A percentile compares a stretch with the other conserved stretches of the same genome.
Conservation (phyloP, 805 yeast species). For the Candida sonorensis region DNA sequence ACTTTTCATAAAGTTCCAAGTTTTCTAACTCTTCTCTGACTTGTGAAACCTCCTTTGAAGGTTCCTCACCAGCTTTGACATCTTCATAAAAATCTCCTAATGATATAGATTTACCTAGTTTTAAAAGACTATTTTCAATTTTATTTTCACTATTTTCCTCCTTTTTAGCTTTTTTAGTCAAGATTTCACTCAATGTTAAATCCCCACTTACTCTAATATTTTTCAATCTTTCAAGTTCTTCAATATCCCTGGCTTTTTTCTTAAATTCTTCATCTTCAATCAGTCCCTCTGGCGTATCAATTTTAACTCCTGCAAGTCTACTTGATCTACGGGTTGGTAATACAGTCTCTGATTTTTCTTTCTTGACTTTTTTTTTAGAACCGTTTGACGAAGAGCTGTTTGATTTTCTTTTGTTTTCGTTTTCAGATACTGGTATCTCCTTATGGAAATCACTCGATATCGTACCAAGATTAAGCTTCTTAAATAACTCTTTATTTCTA, state of each 20-base stretch:
- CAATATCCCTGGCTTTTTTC: conserved; percentile 29
- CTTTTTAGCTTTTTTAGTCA: conserved; percentile 17
- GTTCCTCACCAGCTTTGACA: conserved; percentile 31
- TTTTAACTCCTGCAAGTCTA: conserved; percentile 64
- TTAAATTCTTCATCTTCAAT: conserved; percentile 31
- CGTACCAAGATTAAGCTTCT: conserved; percentile 60
- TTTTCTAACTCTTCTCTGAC: conserved; percentile 49
- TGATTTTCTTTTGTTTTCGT: conserved; percentile 25
- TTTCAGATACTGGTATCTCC: conserved; percentile 30
- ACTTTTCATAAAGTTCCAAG: conserved; percentile 45
- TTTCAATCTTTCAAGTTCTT: conserved; percentile 38
- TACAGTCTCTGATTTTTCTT: conserved; percentile 23
- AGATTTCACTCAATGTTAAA: conserved; percentile 51
- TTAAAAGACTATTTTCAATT: conserved; percentile 27
- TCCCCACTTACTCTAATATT: conserved; percentile 60
- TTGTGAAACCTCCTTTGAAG: conserved; percentile 36
- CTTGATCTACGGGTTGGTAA: conserved; percentile 71
- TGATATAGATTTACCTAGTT: conserved; percentile 47
- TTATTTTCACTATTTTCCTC: conserved; percentile 24
- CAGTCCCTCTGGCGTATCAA: conserved; percentile 39
- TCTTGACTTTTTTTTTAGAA: conserved; percentile 14
- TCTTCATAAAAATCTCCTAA: conserved; percentile 67
- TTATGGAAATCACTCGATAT: conserved; percentile 46
- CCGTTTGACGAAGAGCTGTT: conserved; percentile 8
- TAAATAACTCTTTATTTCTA: conserved; percentile 70